These are phyloP conservation scores for Pueraria montana DNA, from an alignment of 306 rosid genomes.

Conservation along the genomic window DNA sequence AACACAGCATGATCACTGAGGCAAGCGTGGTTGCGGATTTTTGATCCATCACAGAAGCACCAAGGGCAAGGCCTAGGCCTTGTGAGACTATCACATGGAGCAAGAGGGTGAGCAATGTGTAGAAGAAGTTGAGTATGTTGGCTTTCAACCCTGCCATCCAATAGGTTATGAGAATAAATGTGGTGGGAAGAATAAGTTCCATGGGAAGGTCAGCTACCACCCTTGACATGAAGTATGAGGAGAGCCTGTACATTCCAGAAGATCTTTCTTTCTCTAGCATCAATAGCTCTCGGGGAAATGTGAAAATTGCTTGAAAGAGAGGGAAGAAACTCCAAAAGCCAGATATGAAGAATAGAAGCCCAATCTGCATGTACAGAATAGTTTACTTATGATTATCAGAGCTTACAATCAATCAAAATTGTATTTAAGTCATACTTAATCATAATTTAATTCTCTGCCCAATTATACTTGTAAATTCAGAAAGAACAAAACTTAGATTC, in stretches of 20 bases:
- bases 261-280: constrained; percentile 75
- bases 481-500: background rate
- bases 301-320: constrained; percentile 71
- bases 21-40: constrained; percentile 67
- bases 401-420: background rate
- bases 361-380: constrained; percentile 57
- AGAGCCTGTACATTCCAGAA: constrained; percentile 78
- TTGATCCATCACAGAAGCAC: constrained; percentile 69
- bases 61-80: constrained; percentile 80
- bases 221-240: constrained; percentile 75
- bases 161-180: constrained; percentile 60
- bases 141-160: constrained; percentile 70
- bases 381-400: background rate
- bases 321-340: constrained; percentile 75
- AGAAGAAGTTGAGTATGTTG: constrained; percentile 33
- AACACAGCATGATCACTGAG: constrained; percentile 70
- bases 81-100: constrained; percentile 67
- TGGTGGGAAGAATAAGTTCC: constrained; percentile 73
- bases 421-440: background rate
- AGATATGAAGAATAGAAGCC: constrained; percentile 56
- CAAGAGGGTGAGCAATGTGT: constrained; percentile 52
- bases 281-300: constrained; percentile 71
- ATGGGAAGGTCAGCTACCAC: constrained; percentile 68
- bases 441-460: background rate
- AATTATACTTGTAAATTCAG: background rate